Evolutionary conservation across 2,329 filamentous ascomycete species (phyloP).

Genomic region (Neonectria magnoliae): DNA sequence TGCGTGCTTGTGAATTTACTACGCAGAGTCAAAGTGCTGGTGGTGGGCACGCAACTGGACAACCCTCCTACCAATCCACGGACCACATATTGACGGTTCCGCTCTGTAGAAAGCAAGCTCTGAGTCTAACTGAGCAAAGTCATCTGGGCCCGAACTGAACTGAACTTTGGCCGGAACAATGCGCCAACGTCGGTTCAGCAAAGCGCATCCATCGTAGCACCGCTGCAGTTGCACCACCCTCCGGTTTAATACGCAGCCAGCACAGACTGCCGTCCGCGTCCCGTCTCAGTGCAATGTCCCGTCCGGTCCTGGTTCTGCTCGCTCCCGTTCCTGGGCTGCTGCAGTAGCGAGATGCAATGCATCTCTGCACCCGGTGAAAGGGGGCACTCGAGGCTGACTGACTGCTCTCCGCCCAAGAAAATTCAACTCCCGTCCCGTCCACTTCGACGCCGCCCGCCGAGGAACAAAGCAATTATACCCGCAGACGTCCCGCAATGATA

Average conservation of each 20-base stretch:
- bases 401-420: not conserved
- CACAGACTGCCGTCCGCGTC: slow-evolving; percentile 27
- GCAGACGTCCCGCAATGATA: slow-evolving; percentile 5
- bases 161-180: slow-evolving; percentile 16
- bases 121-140: not conserved
- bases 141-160: slow-evolving; percentile 3
- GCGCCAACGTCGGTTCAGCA: not conserved
- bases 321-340: slow-evolving; percentile 21
- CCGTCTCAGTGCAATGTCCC: slow-evolving; percentile 25
- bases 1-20: slow-evolving; percentile 20
- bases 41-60: slow-evolving; percentile 4
- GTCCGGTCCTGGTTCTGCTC: slow-evolving; percentile 16
- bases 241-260: slow-evolving; percentile 20
- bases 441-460: slow-evolving; percentile 4
- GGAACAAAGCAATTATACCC: slow-evolving; percentile 12
- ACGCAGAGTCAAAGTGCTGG: slow-evolving; percentile 12
- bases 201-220: not conserved
- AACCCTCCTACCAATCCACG: slow-evolving; percentile 7
- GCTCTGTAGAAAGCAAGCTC: slow-evolving; percentile 33
- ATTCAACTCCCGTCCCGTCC: not conserved
- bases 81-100: slow-evolving; percentile 22
- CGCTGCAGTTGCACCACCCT: not conserved
- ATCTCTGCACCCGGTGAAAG: not conserved
- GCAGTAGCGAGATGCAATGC: slow-evolving; percentile 16
- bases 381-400: not conserved